Conservation (phyloP, 2,329 filamentous ascomycete genomes). For the Aspergillus puulaauensis region DNA sequence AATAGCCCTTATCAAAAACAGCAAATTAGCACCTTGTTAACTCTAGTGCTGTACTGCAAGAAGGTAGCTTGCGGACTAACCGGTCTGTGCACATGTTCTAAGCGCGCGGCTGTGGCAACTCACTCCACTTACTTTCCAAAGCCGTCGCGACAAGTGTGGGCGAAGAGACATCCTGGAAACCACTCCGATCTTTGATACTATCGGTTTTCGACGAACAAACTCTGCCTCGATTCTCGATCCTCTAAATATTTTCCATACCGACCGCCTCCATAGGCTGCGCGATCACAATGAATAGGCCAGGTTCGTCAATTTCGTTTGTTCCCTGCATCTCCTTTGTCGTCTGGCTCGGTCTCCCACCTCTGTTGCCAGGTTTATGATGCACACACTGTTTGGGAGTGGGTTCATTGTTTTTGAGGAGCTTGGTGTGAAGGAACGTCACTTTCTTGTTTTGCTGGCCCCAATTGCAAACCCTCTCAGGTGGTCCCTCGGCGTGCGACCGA, state of each 20-base stretch:
- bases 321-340: conserved; percentile 18
- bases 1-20: neutral
- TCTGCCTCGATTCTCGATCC: conserved; percentile 5
- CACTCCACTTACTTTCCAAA: conserved; percentile 27
- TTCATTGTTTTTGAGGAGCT: neutral
- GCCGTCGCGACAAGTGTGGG: conserved; percentile 23
- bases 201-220: conserved; percentile 4
- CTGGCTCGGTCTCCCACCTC: conserved; percentile 10
- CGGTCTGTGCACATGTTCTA: conserved; percentile 19
- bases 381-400: neutral
- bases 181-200: conserved; percentile 12
- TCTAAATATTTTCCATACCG: conserved; percentile 8
- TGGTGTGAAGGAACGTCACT: conserved; percentile 5
- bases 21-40: neutral
- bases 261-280: conserved; percentile 16
- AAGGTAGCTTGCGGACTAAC: conserved; percentile 2
- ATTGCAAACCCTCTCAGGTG: conserved; percentile 19
- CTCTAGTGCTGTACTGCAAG: neutral
- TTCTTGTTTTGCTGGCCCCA: conserved; percentile 16
- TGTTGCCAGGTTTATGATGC: conserved; percentile 1
- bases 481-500: conserved; percentile 26
- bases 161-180: conserved; percentile 20
- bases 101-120: conserved; percentile 27
- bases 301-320: conserved; percentile 40
- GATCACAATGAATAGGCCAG: conserved; percentile 50